Evolutionary conservation across 371 early-diverging fungal species (phyloP), one percentile per base, ranked within the genome.

Genomic region (Lichtheimia hyalospora): DNA sequence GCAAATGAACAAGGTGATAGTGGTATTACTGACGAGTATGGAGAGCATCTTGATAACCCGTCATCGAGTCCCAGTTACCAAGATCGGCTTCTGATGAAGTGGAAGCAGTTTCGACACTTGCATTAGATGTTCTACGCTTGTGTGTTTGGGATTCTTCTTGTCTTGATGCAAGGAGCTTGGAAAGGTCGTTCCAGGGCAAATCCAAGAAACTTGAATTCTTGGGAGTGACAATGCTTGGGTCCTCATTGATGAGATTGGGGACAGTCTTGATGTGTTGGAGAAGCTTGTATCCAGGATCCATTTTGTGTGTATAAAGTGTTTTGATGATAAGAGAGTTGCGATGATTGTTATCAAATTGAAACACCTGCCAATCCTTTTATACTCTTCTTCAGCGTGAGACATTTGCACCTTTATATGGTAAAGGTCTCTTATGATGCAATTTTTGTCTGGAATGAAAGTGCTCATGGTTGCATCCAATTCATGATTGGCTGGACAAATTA

Each of bases 11-110:
- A 53, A 24, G 53, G 16, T 34, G 53, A 18, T 53, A 20, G 13
- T 39, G 10, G 18, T 53, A 20, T 28, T 53, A 20, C 13, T 34
- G 49, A 42, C 51, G 62, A 41, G 61, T 57, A 58, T 73, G 71
- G 40, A 68, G 54, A 39, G 46, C 42, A 21, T 74, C 77, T 64
- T 79, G 80, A 57, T 67, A 74, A 43, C 77, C 76, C 13, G 76
- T 75, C 70, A 73, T 76, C 6, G 71, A 58, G 42, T 79, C 77
- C 76, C 77, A 79, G 60, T 75, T 79, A 40, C 75, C 75, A 21
- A 73, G 66, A 41, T 64, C 65, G 40, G 61, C 58, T 27, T 58
- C 50, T 43, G 56, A 61, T 23, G 41, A 49, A 21, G 66, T 39
- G 14, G 60, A 60, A 21, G 49, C 25, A 44, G 53, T 55, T 5